phyloP scores from a whole-genome alignment of 2,329 filamentous ascomycete genomes.

The Hypoxylon sp. region DNA sequence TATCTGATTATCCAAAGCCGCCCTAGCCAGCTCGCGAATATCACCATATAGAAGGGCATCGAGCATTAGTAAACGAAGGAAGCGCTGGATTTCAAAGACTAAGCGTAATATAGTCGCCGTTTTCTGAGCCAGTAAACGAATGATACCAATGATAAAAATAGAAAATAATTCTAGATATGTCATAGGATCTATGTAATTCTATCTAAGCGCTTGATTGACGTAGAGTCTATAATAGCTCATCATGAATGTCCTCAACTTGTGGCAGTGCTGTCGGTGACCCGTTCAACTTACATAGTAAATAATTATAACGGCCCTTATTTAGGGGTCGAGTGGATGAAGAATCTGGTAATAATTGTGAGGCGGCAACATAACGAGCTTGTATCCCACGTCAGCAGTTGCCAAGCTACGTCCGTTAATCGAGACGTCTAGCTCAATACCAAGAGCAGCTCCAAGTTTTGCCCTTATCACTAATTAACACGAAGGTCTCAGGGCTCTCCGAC shows the following conservation, averaged over 20 bases:
- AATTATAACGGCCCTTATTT: no score
- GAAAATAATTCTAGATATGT: conserved; percentile 29
- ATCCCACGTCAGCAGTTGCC: no score
- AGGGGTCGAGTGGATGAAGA: no score
- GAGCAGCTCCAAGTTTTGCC: not conserved
- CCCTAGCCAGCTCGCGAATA: conserved; percentile 25
- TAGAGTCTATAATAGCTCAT: not conserved
- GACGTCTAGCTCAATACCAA: not conserved
- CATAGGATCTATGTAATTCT: not conserved
- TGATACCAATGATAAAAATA: conserved; percentile 38
- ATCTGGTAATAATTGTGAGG: no score
- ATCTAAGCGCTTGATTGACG: not conserved
- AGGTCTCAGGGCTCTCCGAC: not conserved
- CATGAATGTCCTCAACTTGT: no score
- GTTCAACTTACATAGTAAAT: no score
- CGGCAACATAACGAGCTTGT: no score
- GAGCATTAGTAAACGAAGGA: conserved; percentile 43
- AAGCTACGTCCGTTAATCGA: not conserved
- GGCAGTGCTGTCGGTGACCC: no score
- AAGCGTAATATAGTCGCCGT: conserved; percentile 29
- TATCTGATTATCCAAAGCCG: conserved; percentile 34
- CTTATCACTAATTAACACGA: not conserved
- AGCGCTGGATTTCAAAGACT: conserved; percentile 18
- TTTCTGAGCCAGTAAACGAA: conserved; percentile 42
- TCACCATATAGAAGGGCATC: conserved; percentile 40